Base-by-base conservation (phyloP, 352 stramenopile genomes). In the Pythium graminicola region DNA sequence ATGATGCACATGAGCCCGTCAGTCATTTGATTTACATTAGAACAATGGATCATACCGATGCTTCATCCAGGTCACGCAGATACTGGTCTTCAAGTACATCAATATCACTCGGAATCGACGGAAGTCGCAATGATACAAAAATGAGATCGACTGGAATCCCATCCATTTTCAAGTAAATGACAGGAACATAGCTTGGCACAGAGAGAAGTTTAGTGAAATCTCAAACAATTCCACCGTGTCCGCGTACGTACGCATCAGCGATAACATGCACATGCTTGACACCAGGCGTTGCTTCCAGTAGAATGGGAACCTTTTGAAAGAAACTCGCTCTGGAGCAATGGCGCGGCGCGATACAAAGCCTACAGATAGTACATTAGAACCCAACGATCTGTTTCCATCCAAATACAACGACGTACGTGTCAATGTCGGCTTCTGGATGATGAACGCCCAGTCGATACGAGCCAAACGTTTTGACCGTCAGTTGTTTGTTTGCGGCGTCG, bases 161-260 rank as follows among this genome's bases (percentile, higher is more conserved):
- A 23, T 95, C 69, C 26, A 98, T 73, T 49, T 86, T 85, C 75
- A 98, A 95, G 64, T 98, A 98, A 58, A 98, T 91, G 26, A 98
- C 86, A 0, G 94, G 93, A 32, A 93, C 79, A 36, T 86, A 93
- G 17, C 79, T 89, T 31, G n/a, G 16, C 27, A 9, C 11, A 44
- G 3, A 9, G 9, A 19, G 26, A 32, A 16, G 50, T 3, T 24
- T 13, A 32, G 23, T 14, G 1, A 6, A 2, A 23, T 61, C 23
- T 26, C 57, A 11, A 6, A 32, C 14, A 33, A 3, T 4, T 35
- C 4, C 14, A 27, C 19, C 6, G 19, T 23, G 28, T 35, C 19
- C 13, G 33, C 14, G 0, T 16, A 64, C 95, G 56, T 91, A 98
- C 57, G 95, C 95, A 38, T 94, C 85, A 14, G 73, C 70, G 33